Conservation (phyloP, 371 early-diverging fungal genomes). For the Actinomucor elegans region DNA sequence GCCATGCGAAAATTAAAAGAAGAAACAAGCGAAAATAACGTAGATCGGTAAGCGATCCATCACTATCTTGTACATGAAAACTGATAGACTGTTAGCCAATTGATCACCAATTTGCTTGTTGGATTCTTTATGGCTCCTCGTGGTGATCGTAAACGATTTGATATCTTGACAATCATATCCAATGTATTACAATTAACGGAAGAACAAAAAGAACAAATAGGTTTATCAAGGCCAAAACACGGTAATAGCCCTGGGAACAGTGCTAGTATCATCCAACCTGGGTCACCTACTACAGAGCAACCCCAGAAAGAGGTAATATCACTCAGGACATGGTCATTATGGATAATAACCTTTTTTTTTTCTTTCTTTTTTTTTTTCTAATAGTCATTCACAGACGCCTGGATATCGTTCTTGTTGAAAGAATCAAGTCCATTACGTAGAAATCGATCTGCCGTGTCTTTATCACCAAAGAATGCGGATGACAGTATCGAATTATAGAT, state of each 20-base stretch:
- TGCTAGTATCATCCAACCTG: no score
- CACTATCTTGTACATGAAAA: not conserved
- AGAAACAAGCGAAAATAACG: slow-evolving; percentile 73
- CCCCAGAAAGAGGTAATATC: slow-evolving; percentile 34
- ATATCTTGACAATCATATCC: slow-evolving; percentile 87
- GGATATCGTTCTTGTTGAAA: slow-evolving; percentile 83
- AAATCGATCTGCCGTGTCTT: slow-evolving; percentile 19
- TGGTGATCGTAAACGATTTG: slow-evolving; percentile 87
- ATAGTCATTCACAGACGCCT: slow-evolving; percentile 83
- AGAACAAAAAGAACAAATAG: slow-evolving; percentile 85
- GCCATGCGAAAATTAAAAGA: slow-evolving; percentile 83
- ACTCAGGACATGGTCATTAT: no score
- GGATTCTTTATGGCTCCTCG: slow-evolving; percentile 82
- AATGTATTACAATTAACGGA: slow-evolving; percentile 82
- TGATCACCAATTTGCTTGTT: slow-evolving; percentile 84
- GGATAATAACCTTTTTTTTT: no score
- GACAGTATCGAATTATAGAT: slow-evolving; percentile 14
- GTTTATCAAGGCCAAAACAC: slow-evolving; percentile 62
- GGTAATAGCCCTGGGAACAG: slow-evolving; percentile 9
- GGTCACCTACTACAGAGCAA: slow-evolving; percentile 27
- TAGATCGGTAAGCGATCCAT: slow-evolving; percentile 78
- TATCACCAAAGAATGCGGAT: slow-evolving; percentile 15
- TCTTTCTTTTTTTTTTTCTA: slow-evolving; percentile 8
- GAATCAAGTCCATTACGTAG: slow-evolving; percentile 52
- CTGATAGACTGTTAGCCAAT: slow-evolving; percentile 48